phyloP scores from a whole-genome alignment of 768 basidiomycete genomes.

The Exsudoporus frostii region DNA sequence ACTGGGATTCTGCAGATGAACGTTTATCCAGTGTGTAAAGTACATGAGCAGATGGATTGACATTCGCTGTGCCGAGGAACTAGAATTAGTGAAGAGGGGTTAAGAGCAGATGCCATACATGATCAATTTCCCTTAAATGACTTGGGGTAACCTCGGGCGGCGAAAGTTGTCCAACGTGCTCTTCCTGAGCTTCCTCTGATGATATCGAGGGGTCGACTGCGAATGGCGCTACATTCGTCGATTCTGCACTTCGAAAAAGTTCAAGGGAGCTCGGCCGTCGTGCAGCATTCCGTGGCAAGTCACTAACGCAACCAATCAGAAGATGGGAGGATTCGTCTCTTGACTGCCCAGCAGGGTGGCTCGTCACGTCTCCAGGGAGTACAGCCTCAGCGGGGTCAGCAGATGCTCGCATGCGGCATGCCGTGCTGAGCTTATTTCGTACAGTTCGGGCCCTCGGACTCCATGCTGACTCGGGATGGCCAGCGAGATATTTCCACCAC shows the following conservation, averaged over 20 bases:
- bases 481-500: constrained; percentile 80
- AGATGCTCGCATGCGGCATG: constrained; percentile 36
- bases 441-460: constrained; percentile 33
- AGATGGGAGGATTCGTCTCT: neutral
- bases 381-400: constrained; percentile 24
- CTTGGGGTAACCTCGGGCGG: constrained; percentile 59
- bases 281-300: neutral
- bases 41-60: constrained; percentile 80
- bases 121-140: constrained; percentile 59
- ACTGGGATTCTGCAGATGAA: constrained; percentile 46
- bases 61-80: constrained; percentile 45
- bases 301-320: neutral
- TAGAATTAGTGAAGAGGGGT: constrained; percentile 11
- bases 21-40: constrained; percentile 76
- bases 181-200: neutral
- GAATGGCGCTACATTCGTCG: neutral
- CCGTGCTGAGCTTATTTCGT: constrained; percentile 9
- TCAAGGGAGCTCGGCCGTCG: neutral
- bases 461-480: constrained; percentile 68
- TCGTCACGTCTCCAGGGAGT: neutral
- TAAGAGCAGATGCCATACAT: constrained; percentile 42
- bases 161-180: constrained; percentile 12
- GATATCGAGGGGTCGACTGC: neutral
- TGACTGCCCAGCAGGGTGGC: neutral
- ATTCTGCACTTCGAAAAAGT: neutral